phyloP scores from a whole-genome alignment of 2,329 filamentous ascomycete species.

The Biscogniauxia mediterranea region DNA sequence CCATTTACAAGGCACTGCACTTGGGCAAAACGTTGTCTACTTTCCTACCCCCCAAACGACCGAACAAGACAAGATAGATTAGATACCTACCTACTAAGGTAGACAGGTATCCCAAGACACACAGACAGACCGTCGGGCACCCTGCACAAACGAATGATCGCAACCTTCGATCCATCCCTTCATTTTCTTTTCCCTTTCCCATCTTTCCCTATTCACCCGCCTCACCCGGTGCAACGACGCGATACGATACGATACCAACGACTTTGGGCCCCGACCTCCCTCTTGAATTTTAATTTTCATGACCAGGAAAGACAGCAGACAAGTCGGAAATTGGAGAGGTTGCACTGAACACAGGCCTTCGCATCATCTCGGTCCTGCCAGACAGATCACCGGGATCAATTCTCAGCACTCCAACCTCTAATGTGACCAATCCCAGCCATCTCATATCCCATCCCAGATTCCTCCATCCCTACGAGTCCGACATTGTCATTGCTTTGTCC shows the following conservation, averaged over 20 bases:
- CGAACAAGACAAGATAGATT: too few species aligned
- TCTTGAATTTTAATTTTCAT: slow-evolving; percentile 1
- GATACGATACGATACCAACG: slow-evolving; percentile 6
- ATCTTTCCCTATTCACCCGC: slow-evolving; percentile 5
- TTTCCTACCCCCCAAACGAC: too few species aligned
- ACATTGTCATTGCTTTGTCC: slow-evolving; percentile 14
- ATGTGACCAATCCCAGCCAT: slow-evolving; percentile 29
- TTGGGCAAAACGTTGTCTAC: neutral
- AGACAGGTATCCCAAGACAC: too few species aligned
- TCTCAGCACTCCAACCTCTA: slow-evolving; percentile 23
- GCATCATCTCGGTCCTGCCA: slow-evolving; percentile 9
- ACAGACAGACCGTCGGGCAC: slow-evolving; percentile 1
- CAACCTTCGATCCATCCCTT: slow-evolving; percentile 22
- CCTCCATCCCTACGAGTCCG: slow-evolving; percentile 12
- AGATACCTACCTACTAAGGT: too few species aligned
- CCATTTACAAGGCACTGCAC: neutral
- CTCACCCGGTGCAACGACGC: slow-evolving; percentile 8
- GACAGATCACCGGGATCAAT: slow-evolving; percentile 9
- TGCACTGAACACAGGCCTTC: slow-evolving; percentile 19
- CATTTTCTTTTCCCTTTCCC: slow-evolving; percentile 16
- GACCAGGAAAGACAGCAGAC: slow-evolving; percentile 6
- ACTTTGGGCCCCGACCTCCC: slow-evolving; percentile 1
- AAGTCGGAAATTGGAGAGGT: slow-evolving; percentile 22
- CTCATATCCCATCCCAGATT: slow-evolving; percentile 11
- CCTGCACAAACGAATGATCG: slow-evolving; percentile 18